Base-by-base conservation (phyloP, 108 stramenopile species). In the Skeletonema tropicum region DNA sequence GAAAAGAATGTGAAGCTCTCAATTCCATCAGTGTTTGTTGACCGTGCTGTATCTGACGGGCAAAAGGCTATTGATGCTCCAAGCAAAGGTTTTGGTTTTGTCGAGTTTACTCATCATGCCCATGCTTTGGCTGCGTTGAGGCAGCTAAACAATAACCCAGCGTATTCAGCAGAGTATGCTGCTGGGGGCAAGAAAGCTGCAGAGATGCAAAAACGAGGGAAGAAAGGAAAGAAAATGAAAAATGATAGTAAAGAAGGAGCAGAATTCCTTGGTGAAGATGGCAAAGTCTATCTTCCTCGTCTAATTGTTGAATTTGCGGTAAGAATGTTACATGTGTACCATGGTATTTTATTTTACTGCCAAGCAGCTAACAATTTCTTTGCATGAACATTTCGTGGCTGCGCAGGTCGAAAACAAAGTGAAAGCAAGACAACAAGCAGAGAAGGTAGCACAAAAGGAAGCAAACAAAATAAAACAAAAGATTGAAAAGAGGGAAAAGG, bases 71-170 rank as follows among this genome's bases (percentile, higher is more conserved):
- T 79, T 42, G 76, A 80, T 42, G 87, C 84, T 32, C 84, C 86
- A 4, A 96, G 94, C 59, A 90, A 94, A 65, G 99, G 99, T 19
- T 99, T 97, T 83, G 99, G 88, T n/a, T 99, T 99, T 87, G 97
- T 94, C 29, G 98, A 99, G 77, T 99, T 99, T 72, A 83, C 86
- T 8, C 87, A 97, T 74, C 99, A 99, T 86, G 86, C 85, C 13
- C 95, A 96, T 86, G 98, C 99, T 6, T 79, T 99, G 63, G 98
- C 98, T 3, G 96, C 94, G 48, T 82, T 99, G 49, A 90, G 99
- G 11, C 89, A 93, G 60, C 73, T 99, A 66, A 99, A 99, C 84
- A 98, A 99, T 85, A 99, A 99, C 80, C 89, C 97, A 0, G 68
- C 73, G 2, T 98, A 93, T 73, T 85, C 90, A 31, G 70, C 67